Evolutionary conservation across 2,329 filamentous ascomycete species (phyloP).

Genomic region (Chrysosporium queenslandicum): DNA sequence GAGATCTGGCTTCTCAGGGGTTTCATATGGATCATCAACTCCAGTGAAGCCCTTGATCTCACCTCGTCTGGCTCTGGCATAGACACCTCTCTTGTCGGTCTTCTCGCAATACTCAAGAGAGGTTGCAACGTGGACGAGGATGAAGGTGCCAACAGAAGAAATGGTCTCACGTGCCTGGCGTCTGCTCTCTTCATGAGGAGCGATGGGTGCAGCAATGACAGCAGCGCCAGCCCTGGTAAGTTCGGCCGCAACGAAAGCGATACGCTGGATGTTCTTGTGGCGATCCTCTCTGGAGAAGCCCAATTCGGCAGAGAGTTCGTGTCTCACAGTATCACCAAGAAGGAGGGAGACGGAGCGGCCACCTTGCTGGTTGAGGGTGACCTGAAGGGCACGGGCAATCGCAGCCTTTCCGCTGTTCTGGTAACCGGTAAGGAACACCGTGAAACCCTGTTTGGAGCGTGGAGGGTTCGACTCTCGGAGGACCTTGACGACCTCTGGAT

Average conservation of each 20-base stretch:
- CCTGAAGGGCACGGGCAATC: constrained; percentile 87
- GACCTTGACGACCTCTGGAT: constrained; percentile 94
- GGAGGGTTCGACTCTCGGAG: constrained; percentile 93
- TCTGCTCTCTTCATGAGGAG: constrained; percentile 74
- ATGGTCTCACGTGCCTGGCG: constrained; percentile 71
- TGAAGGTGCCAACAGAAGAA: constrained; percentile 73
- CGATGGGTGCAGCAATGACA: constrained; percentile 93
- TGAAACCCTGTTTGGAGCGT: constrained; percentile 87
- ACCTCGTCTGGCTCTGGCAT: constrained; percentile 69
- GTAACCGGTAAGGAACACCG: constrained; percentile 94
- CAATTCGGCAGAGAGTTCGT: constrained; percentile 86
- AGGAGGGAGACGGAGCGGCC: constrained; percentile 89
- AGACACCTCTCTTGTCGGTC: constrained; percentile 88
- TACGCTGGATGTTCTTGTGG: constrained; percentile 88
- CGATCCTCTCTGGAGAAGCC: constrained; percentile 91
- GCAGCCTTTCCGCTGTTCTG: constrained; percentile 96
- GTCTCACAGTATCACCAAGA: constrained; percentile 87
- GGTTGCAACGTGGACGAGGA: constrained; percentile 89
- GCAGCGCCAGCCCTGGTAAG: constrained; percentile 85
- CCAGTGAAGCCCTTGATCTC: constrained; percentile 98
- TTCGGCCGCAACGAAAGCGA: constrained; percentile 91
- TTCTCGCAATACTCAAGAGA: constrained; percentile 86
- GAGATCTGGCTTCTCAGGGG: constrained; percentile 68
- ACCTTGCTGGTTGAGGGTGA: constrained; percentile 95
- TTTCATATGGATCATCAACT: constrained; percentile 94